Conservation (phyloP, 192 early-diverging fungal genomes). For the Linnemannia hyalina region DNA sequence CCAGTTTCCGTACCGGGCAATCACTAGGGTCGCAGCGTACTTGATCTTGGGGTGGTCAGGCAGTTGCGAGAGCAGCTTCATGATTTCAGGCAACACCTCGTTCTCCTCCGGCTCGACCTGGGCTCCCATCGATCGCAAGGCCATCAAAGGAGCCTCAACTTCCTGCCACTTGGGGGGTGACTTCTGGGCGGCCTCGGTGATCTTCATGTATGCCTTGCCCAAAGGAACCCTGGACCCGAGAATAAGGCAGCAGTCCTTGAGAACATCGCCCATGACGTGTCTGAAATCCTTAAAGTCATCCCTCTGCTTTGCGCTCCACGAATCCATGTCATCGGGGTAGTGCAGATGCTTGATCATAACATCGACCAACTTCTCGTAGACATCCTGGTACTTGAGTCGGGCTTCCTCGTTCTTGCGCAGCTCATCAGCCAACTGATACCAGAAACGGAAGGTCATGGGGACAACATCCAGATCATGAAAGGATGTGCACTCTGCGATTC, state of each 20-base stretch:
- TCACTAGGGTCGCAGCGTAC: slow-evolving; percentile 96
- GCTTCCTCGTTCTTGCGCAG: slow-evolving; percentile 65
- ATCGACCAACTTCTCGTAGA: slow-evolving; percentile 81
- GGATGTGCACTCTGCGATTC: slow-evolving; percentile 85
- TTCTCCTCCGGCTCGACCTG: slow-evolving; percentile 80
- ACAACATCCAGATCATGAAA: slow-evolving; percentile 88
- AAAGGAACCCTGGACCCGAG: slow-evolving; percentile 84
- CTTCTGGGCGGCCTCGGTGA: slow-evolving; percentile 58
- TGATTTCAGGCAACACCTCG: slow-evolving; percentile 88
- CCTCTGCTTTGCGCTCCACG: slow-evolving; percentile 87
- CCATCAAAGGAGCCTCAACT: slow-evolving; percentile 95
- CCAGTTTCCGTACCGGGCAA: slow-evolving; percentile 96
- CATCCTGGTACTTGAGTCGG: slow-evolving; percentile 67
- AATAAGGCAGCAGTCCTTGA: slow-evolving; percentile 94
- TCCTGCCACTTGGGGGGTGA: slow-evolving; percentile 83
- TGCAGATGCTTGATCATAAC: slow-evolving; percentile 89
- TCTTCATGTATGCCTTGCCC: slow-evolving; percentile 57
- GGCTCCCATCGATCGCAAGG: slow-evolving; percentile 93
- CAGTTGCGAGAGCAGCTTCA: slow-evolving; percentile 89
- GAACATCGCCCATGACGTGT: slow-evolving; percentile 95
- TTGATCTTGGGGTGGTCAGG: slow-evolving; percentile 94
- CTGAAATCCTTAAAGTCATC: slow-evolving; percentile 98
- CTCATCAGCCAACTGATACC: slow-evolving; percentile 84
- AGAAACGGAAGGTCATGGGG: slow-evolving; percentile 92
- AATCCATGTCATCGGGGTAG: slow-evolving; percentile 80